Evolutionary conservation across 306 rosid species (phyloP), one percentile per base, ranked within the genome.

Genomic region (Cicer judaicum): DNA sequence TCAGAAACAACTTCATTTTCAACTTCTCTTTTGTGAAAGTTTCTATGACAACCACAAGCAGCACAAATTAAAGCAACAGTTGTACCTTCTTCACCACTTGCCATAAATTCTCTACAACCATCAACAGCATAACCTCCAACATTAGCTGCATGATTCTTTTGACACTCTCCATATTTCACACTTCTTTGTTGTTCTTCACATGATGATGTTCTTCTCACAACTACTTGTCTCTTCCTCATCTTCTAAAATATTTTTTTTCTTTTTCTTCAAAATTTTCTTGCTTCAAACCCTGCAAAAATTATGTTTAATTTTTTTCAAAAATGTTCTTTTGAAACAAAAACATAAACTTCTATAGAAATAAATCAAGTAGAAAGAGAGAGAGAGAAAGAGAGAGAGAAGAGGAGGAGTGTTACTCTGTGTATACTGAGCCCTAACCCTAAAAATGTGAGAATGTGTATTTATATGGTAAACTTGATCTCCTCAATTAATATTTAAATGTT

Each of bases 71-170:
- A 89, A 73, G 92, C 87, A 39, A 44, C 88, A 14, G 14, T 66
- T 50, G 94, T 79, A 0, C 91, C 90, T 57, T 89, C 94, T 18
- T 69, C 92, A 2, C 87, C 89, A 21, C 90, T 79, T 0, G 96
- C 97, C 93, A 93, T 87, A 85, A 93, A 93, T 69, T 93, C 98
- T 34, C 98, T 73, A 77, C 98, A 93, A 7, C 98, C 98, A 9
- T 93, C 98, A 4, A 93, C 91, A 1, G 98, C 97, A 10, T 89
- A 83, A 1, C 98, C 98, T 44, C 98, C 97, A 0, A 92, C 91
- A 1, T 85, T 86, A 0, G 97, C 98, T 0, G 98, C 98, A 5
- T 93, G 98, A 57, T 93, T 93, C 94, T 91, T 93, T 65, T 93
- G 98, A 64, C 98, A 93, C 88, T 88, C 96, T 3, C 89, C 90